These are phyloP conservation scores for Cymbopogon citratus DNA, from an alignment of 176 grass and related monocot genomes.

Conservation along the genomic window DNA sequence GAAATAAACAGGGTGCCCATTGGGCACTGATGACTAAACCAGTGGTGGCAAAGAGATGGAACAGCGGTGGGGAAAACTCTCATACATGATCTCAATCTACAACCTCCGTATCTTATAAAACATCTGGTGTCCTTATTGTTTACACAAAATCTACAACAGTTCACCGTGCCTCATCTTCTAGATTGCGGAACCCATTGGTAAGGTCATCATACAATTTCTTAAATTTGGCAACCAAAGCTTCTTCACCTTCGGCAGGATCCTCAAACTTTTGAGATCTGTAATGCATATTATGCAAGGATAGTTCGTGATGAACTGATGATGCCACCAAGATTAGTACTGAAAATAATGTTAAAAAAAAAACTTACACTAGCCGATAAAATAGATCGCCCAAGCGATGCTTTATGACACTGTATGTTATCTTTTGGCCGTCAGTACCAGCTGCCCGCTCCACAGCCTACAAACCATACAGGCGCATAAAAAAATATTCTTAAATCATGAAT, in stretches of 20 bases:
- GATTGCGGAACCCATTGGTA: constrained; percentile 62
- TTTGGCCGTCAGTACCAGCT: constrained; percentile 69
- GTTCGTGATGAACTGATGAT: neutral
- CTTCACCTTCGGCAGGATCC: constrained; percentile 79
- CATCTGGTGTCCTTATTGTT: constrained; percentile 27
- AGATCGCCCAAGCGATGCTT: constrained; percentile 85
- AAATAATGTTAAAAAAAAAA: neutral
- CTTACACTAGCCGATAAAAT: constrained; percentile 92
- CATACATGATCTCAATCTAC: constrained; percentile 25
- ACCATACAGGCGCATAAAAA: neutral
- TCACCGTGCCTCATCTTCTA: constrained; percentile 74
- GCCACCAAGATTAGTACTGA: neutral
- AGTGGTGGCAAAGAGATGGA: neutral
- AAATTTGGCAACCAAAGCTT: constrained; percentile 52
- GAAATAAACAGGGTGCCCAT: constrained; percentile 11
- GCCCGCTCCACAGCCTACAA: constrained; percentile 74
- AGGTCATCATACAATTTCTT: constrained; percentile 82
- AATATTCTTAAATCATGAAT: neutral
- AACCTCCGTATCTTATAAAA: constrained; percentile 20
- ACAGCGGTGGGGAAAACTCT: constrained; percentile 10
- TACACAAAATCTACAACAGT: constrained; percentile 36
- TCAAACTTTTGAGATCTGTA: constrained; percentile 85
- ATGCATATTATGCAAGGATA: constrained; percentile 10
- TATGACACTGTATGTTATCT: constrained; percentile 80
- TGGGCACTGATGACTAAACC: constrained; percentile 26